Percentiles rank a stretch among this genome's conserved stretches.
Conservation (phyloP, 495 filamentous ascomycete species). For the Rusavskia elegans region DNA sequence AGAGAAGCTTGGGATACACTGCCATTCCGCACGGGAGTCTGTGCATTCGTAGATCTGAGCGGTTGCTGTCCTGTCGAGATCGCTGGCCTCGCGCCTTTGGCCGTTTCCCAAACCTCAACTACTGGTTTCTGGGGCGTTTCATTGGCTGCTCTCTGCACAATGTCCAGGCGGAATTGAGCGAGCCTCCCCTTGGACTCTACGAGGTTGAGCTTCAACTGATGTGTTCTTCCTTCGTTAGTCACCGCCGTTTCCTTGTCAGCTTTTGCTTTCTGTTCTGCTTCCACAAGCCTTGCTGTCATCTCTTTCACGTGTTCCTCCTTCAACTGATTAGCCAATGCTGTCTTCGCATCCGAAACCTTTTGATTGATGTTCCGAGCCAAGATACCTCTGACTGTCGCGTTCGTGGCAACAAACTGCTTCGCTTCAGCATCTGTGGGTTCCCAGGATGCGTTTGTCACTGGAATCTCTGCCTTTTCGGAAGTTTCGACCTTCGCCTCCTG, state of each 20-base stretch:
- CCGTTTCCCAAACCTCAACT: conserved; percentile 68
- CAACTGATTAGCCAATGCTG: conserved; percentile 15
- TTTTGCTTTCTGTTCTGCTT: conserved; percentile 27
- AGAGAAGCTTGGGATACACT: conserved; percentile 1
- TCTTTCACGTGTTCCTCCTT: conserved; percentile 26
- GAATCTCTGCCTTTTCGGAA: conserved; percentile 8
- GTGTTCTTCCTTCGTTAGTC: conserved; percentile 27
- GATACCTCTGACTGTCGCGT: conserved; percentile 48
- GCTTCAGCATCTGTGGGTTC: conserved; percentile 43
- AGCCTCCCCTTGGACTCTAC: conserved; percentile 50
- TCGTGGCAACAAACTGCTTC: conserved; percentile 45
- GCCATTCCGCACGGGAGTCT: conserved; percentile 2
- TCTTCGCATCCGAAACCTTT: conserved; percentile 38
- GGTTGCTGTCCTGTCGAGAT: conserved; percentile 24
- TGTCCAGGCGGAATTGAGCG: conserved; percentile 53
- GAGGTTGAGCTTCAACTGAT: conserved; percentile 56
- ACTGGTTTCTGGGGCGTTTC: conserved; percentile 77
- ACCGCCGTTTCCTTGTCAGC: conserved; percentile 34
- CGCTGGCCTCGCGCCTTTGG: conserved; percentile 50
- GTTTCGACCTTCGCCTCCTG: not conserved
- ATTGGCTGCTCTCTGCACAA: conserved; percentile 60
- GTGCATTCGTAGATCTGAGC: not conserved
- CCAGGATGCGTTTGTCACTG: conserved; percentile 17
- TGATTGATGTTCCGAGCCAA: conserved; percentile 50
- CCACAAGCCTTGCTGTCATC: conserved; percentile 41